Evolutionary conservation across 2,329 filamentous ascomycete species (phyloP), one percentile per base, ranked within the genome.

Genomic region (Ceratocystis diversiconidia): DNA sequence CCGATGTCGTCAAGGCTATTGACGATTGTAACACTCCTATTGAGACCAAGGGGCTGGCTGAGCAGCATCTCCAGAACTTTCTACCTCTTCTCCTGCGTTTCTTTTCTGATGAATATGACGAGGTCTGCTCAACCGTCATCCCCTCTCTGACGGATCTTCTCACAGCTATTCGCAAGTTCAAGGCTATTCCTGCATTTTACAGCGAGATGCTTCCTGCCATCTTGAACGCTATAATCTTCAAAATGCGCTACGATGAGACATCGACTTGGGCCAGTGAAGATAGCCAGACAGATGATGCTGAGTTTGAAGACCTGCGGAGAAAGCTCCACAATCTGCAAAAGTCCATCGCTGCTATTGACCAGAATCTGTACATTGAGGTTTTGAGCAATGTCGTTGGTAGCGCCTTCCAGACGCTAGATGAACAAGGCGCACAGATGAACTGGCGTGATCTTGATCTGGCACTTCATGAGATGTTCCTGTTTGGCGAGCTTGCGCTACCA

Each of bases 161-260:
- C 68, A 91, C 90, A 32, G 92, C 95, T 74, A 82, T 97, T 69
- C 87, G 94, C 66, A 95, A 92, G 75, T 79, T 91, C 46, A 82
- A 86, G 12, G 80, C 84, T 22, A 79, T 95, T n/a, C 85, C 88
- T 19, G 77, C 81, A 61, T 83, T 88, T 65, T 94, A 95, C 74
- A 80, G 84, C n/a, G 81, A 84, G 63, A 94, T 96, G 82, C 80
- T 99, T 12, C 84, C 89, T 30, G 89, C 90, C 3, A 91, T 97
- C 63, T 79, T 99, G 66, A 90, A 96, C 73, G 90, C 91, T 65
- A 92, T 97, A 71, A 88, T 99, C 67, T 81, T 84, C 65, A 99
- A 99, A 78, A 96, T 97, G 91, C 87, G 92, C 73, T 97, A 95
- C 72, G 94, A 99, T 71, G 92, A 96, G 73, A 96, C 92, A 5